Percentiles rank a stretch among this genome's conserved stretches.
These are phyloP conservation scores for Nannochloropsis oceanica DNA, from an alignment of 108 stramenopile genomes.

Conservation along the genomic window DNA sequence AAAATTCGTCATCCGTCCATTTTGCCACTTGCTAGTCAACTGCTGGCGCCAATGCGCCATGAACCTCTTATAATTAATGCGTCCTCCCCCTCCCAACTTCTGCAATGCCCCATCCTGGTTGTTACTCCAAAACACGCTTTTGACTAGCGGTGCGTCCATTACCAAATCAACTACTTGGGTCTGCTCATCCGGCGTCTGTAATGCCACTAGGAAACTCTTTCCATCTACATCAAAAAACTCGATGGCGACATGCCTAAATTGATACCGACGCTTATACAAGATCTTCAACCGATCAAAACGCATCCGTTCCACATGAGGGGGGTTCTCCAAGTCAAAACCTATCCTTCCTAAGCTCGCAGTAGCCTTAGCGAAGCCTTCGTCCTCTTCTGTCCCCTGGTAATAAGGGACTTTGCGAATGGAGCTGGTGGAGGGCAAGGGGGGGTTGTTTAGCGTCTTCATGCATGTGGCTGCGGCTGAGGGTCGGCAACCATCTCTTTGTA, in stretches of 20 bases:
- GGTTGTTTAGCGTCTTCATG: not conserved
- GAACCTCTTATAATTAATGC: conserved; percentile 21
- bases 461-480: not conserved
- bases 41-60: conserved; percentile 1
- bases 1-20: conserved; percentile 29
- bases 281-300: conserved; percentile 4
- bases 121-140: conserved; percentile 14
- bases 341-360: not conserved
- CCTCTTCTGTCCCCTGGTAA: not conserved
- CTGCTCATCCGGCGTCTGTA: conserved; percentile 5
- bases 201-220: conserved; percentile 14
- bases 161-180: conserved; percentile 7
- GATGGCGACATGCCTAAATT: conserved; percentile 29
- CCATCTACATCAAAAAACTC: conserved; percentile 33
- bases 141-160: conserved; percentile 1
- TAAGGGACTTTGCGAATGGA: not conserved
- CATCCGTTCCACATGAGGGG: not conserved
- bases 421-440: not conserved
- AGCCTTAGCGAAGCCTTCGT: not conserved
- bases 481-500: not conserved
- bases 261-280: conserved; percentile 34
- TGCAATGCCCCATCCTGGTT: not conserved
- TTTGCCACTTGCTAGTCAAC: conserved; percentile 19
- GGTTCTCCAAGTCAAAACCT: not conserved
- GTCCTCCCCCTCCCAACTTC: not conserved